Evolutionary conservation across 768 basidiomycete species (phyloP).

Genomic region (Porphyrellus cyaneotinctus): DNA sequence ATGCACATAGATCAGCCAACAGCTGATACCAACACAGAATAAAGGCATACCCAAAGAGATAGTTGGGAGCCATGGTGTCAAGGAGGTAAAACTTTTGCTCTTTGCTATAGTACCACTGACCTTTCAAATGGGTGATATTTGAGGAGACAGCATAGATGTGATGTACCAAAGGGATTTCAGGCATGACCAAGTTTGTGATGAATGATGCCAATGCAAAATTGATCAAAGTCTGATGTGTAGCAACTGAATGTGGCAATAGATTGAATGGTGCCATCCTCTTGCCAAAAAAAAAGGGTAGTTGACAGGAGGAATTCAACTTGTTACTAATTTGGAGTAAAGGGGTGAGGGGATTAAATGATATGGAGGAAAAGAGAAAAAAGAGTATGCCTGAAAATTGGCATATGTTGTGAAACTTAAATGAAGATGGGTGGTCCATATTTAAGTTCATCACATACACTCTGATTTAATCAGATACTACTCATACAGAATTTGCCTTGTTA

Average conservation of each 20-base stretch:
- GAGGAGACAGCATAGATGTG: neutral
- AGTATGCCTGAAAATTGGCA: slow-evolving; percentile 68
- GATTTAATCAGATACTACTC: too few relatives aligned
- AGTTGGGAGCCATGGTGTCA: slow-evolving; percentile 88
- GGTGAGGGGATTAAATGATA: neutral
- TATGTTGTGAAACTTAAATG: slow-evolving; percentile 81
- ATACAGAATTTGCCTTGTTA: too few relatives aligned
- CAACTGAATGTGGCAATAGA: slow-evolving; percentile 64
- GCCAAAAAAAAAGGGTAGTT: slow-evolving; percentile 77
- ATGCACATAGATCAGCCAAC: neutral
- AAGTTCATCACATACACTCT: too few relatives aligned
- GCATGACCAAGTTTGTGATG: slow-evolving; percentile 76
- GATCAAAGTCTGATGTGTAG: slow-evolving; percentile 82
- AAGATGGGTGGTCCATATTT: too few relatives aligned
- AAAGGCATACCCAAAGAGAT: slow-evolving; percentile 74
- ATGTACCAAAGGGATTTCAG: slow-evolving; percentile 75
- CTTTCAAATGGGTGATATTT: neutral
- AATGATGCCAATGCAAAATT: slow-evolving; percentile 82
- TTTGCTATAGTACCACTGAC: slow-evolving; percentile 81
- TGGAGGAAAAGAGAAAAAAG: neutral
- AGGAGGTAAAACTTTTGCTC: slow-evolving; percentile 87
- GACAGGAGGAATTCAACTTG: slow-evolving; percentile 67
- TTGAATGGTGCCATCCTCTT: slow-evolving; percentile 60
- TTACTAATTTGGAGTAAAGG: slow-evolving; percentile 52
- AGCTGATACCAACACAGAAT: neutral